A percentile compares a stretch with the other conserved stretches of the same genome.
Conservation (phyloP, 495 filamentous ascomycete species). For the Neurospora cerealis region DNA sequence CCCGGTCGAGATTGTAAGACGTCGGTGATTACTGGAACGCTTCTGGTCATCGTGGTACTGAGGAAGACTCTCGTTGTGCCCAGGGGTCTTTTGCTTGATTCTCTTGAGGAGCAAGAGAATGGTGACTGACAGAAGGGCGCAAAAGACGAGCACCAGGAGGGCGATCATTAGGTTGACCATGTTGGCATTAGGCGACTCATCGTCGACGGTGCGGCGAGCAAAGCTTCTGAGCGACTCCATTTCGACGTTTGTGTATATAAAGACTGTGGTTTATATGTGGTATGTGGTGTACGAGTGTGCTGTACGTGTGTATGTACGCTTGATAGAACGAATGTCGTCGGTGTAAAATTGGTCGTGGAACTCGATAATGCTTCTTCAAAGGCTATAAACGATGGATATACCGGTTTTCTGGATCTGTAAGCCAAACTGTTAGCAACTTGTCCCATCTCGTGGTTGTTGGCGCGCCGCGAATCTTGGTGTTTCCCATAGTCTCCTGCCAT, state of each 20-base stretch:
- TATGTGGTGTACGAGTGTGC: background rate
- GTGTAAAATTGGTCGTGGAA: background rate
- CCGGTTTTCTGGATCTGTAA: background rate
- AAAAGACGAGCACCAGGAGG: constrained; percentile 64
- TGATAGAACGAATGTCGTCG: background rate
- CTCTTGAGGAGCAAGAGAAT: constrained; percentile 62
- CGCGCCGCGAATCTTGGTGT: background rate
- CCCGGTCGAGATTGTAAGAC: constrained; percentile 42
- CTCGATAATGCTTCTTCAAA: background rate
- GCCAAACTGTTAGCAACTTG: background rate
- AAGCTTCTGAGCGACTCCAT: constrained; percentile 43
- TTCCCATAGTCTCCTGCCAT: background rate
- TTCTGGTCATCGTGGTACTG: constrained; percentile 42
- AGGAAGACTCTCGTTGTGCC: constrained; percentile 40
- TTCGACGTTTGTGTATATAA: constrained; percentile 13
- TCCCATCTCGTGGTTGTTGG: background rate
- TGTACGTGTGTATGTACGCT: background rate
- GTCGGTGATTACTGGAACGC: constrained; percentile 30
- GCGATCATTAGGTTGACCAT: constrained; percentile 68
- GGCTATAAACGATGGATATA: background rate
- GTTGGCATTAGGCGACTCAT: constrained; percentile 32
- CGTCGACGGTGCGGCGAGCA: constrained; percentile 37
- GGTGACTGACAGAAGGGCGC: constrained; percentile 55
- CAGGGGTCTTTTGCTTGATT: constrained; percentile 24
- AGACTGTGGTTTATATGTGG: background rate